Percentiles rank a stretch among this genome's conserved stretches.
phyloP scores from a whole-genome alignment of 306 rosid species.

The Malus fusca region DNA sequence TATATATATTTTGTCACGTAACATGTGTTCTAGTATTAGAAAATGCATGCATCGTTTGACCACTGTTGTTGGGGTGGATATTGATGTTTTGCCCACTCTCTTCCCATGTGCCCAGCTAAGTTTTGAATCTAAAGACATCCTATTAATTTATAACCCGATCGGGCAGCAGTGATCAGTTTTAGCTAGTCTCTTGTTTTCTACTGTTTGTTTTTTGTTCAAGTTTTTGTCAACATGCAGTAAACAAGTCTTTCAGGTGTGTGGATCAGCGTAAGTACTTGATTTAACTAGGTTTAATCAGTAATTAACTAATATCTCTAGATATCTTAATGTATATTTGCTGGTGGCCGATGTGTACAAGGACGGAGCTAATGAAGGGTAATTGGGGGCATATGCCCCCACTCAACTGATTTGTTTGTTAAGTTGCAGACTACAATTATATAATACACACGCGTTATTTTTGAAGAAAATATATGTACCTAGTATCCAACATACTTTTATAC shows the following conservation, averaged over 20 bases:
- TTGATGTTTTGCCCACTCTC: slow-evolving; percentile 8
- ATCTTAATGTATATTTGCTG: not conserved
- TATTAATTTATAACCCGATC: not conserved
- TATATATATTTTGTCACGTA: no score
- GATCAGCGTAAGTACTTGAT: not conserved
- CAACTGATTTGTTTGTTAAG: no score
- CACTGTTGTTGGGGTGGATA: not conserved
- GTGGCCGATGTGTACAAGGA: not conserved
- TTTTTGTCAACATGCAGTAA: not conserved
- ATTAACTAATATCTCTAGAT: not conserved
- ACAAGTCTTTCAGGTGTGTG: not conserved
- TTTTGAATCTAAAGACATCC: slow-evolving; percentile 1
- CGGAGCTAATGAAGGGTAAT: no score
- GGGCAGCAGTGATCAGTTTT: not conserved
- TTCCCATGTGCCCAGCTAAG: not conserved
- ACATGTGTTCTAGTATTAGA: not conserved
- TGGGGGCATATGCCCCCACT: no score
- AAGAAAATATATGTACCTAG: no score
- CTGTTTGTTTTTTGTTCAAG: not conserved
- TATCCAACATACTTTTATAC: no score
- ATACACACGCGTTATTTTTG: no score
- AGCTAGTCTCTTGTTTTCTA: not conserved
- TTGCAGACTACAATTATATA: no score
- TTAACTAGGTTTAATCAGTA: not conserved
- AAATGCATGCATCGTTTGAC: not conserved